A percentile compares a stretch with the other conserved stretches of the same genome.
These are phyloP conservation scores for Neurospora intermedia DNA, from an alignment of 495 filamentous ascomycete genomes.

Conservation along the genomic window DNA sequence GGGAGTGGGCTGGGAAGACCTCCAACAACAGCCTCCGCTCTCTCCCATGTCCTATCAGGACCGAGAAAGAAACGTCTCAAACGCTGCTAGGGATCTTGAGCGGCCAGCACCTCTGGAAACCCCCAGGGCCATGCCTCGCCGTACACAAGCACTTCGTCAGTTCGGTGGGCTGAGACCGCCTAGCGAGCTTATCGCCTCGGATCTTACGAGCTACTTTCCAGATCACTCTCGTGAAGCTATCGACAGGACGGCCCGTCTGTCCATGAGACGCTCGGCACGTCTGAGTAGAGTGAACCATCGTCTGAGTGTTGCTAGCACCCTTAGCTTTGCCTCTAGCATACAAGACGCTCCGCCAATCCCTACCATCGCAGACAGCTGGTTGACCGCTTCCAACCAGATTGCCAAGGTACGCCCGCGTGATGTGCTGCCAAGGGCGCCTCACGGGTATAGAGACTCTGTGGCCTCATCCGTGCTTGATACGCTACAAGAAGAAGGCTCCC, in stretches of 20 bases:
- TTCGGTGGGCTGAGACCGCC: slow-evolving; percentile 91
- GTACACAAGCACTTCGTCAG: slow-evolving; percentile 46
- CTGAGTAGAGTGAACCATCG: slow-evolving; percentile 86
- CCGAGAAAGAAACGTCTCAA: slow-evolving; percentile 53
- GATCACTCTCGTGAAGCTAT: slow-evolving; percentile 88
- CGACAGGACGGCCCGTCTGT: slow-evolving; percentile 84
- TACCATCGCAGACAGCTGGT: slow-evolving; percentile 91
- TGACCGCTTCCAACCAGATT: slow-evolving; percentile 48
- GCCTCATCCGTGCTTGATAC: slow-evolving; percentile 76
- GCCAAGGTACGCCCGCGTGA: slow-evolving; percentile 38
- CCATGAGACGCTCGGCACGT: slow-evolving; percentile 76
- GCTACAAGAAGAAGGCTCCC: slow-evolving; percentile 76
- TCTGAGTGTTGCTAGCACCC: slow-evolving; percentile 85
- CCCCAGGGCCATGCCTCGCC: slow-evolving; percentile 42
- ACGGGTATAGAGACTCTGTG: slow-evolving; percentile 70
- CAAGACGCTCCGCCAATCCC: slow-evolving; percentile 86
- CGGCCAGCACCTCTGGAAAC: slow-evolving; percentile 40
- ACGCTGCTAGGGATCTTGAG: slow-evolving; percentile 48
- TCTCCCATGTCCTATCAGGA: slow-evolving; percentile 63
- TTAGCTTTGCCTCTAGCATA: slow-evolving; percentile 82
- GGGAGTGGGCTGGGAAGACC: slow-evolving; percentile 72
- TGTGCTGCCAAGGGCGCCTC: slow-evolving; percentile 25
- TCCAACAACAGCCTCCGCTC: slow-evolving; percentile 58
- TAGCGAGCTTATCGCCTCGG: slow-evolving; percentile 93
- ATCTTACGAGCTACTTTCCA: slow-evolving; percentile 93